Base-by-base conservation (phyloP, 768 basidiomycete genomes). In the Chalciporus pseudorubinellus region DNA sequence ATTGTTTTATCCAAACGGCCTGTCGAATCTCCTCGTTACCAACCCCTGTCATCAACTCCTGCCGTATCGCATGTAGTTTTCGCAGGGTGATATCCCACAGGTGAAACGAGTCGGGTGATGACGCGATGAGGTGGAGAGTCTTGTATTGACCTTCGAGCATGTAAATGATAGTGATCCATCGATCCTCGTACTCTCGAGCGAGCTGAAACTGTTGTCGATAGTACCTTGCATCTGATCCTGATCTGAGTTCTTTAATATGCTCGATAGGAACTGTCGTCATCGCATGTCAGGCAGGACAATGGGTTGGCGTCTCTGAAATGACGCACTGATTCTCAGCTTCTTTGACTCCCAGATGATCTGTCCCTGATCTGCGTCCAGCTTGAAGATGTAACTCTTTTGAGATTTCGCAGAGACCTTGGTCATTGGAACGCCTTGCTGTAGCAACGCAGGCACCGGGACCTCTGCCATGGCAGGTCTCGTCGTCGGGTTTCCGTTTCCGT, bases 111-210 rank as follows among this genome's bases (percentile, higher is more conserved):
- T 85, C 79, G 24, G 70, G 68, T 0, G 83, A 82, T 3, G 83
- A 77, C 3, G 93, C 87, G 48, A 95, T 78, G 54, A 95, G 77
- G 62, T 97, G 92, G 21, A 94, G 77, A 0, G 88, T 88, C 73
- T 95, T 95, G 76, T 90, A 92, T 20, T 74, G 75, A 12, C 84
- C 87, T 39, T 85, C 82, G 44, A 85, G 72, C 52, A 88, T 82
- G 60, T 95, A 93, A 55, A 93, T 82, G 65, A 90, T 82, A 0
- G 92, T 90, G 57, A 95, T 78, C 90, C 92, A 95, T 18, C 84
- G 77, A 34, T 79, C 73, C 58, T 89, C 85, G 51, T 78, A 77
- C 46, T 82, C 79, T 43, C 74, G 69, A 0, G 87, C 73, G 36
- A 84, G 74, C 61, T 82, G 80, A 70, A 87, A 86, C 59, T 84